Conservation (phyloP, 306 rosid species). For the Cicer arietinum region DNA sequence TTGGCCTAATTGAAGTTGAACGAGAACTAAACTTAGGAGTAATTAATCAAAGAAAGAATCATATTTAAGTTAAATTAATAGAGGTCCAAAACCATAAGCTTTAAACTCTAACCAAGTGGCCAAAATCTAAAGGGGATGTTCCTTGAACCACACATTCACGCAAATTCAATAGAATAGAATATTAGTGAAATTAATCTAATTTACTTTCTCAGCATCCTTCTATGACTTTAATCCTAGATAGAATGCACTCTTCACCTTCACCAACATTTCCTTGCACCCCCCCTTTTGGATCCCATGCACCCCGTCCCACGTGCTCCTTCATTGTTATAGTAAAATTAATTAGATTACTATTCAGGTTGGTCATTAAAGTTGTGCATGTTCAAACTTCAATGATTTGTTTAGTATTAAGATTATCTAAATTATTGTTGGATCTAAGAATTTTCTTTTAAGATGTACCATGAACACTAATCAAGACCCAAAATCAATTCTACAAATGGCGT, state of each 20-base stretch:
- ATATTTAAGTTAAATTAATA: neutral
- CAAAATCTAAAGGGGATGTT: conserved; percentile 16
- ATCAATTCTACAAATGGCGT: rapidly evolving
- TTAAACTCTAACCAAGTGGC: conserved; percentile 40
- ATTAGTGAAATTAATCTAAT: conserved; percentile 2
- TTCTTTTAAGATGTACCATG: too few species aligned
- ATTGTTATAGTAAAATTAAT: neutral
- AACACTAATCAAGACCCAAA: too few species aligned
- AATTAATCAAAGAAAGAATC: neutral
- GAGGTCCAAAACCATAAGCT: conserved; percentile 28
- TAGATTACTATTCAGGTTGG: neutral
- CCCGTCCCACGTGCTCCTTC: conserved; percentile 20
- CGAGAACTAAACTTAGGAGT: neutral
- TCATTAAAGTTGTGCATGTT: neutral
- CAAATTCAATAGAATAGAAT: conserved; percentile 9
- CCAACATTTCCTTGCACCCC: neutral
- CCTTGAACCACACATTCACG: conserved; percentile 44
- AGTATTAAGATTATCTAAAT: too few species aligned
- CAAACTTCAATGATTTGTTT: neutral
- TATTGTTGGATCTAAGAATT: too few species aligned
- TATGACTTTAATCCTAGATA: conserved; percentile 32
- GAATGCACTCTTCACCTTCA: neutral
- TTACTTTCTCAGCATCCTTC: conserved; percentile 34
- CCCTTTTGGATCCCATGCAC: neutral
- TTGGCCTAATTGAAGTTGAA: neutral